phyloP scores from a whole-genome alignment of 2,329 filamentous ascomycete species.

The Fonsecaea nubica region DNA sequence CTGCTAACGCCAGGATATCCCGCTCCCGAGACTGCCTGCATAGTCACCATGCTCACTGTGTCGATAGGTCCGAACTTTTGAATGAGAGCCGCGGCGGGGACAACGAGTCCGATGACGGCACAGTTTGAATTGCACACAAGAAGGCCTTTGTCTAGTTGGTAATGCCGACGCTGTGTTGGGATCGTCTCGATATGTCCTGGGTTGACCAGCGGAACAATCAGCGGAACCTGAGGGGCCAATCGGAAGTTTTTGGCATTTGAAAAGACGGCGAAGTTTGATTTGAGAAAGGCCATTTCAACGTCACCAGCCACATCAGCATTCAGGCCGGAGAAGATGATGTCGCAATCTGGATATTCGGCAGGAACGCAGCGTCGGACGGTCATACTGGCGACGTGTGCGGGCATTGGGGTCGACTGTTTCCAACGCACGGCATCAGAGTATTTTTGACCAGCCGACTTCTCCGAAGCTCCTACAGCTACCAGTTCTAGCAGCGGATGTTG shows the following conservation, averaged over 20 bases:
- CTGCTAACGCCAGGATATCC: conserved; percentile 74
- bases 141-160: conserved; percentile 81
- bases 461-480: conserved; percentile 86
- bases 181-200: conserved; percentile 85
- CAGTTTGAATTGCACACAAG: conserved; percentile 98
- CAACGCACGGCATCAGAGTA: conserved; percentile 93
- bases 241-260: conserved; percentile 99
- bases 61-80: conserved; percentile 80
- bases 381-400: conserved; percentile 74
- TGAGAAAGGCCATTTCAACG: conserved; percentile 89
- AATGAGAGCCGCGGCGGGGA: conserved; percentile 90
- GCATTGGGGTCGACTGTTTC: conserved; percentile 90
- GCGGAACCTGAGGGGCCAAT: conserved; percentile 83
- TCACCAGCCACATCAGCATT: conserved; percentile 93
- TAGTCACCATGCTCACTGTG: conserved; percentile 83
- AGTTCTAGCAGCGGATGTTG: conserved; percentile 86
- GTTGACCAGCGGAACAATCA: conserved; percentile 96
- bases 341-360: conserved; percentile 84
- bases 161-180: conserved; percentile 79
- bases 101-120: conserved; percentile 93
- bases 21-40: conserved; percentile 92
- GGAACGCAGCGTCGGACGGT: conserved; percentile 85
- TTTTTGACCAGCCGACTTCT: conserved; percentile 87
- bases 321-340: conserved; percentile 89
- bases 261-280: conserved; percentile 87